Evolutionary conservation across 148 eudicot genomes (phyloP).

Genomic region (Heliamphora exappendiculata): DNA sequence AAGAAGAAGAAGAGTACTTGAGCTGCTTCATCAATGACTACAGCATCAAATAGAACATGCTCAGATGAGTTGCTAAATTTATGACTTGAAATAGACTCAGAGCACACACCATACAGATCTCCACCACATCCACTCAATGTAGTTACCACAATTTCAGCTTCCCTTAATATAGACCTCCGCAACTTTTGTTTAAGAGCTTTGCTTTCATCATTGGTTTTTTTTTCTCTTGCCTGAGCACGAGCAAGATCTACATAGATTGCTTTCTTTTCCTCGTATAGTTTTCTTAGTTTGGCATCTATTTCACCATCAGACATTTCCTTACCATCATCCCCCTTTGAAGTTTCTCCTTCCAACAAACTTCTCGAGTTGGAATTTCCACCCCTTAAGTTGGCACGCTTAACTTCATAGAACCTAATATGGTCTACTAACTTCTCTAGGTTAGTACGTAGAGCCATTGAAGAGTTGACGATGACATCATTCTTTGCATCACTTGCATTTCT

Average conservation of each 20-base stretch:
- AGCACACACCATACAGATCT: constrained; percentile 82
- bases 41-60: constrained; percentile 81
- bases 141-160: constrained; percentile 93
- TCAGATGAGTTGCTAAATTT: constrained; percentile 55
- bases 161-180: constrained; percentile 69
- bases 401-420: constrained; percentile 68
- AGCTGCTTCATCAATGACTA: constrained; percentile 98
- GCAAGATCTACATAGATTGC: constrained; percentile 67
- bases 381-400: constrained; percentile 72
- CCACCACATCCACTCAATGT: constrained; percentile 99
- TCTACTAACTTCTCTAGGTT: constrained; percentile 80
- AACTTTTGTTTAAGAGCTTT: constrained; percentile 63
- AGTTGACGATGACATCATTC: constrained; percentile 33
- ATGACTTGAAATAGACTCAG: constrained; percentile 53
- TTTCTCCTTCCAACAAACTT: constrained; percentile 35
- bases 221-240: constrained; percentile 71
- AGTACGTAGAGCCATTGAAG: constrained; percentile 55
- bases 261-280: constrained; percentile 63
- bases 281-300: constrained; percentile 65
- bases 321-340: constrained; percentile 33
- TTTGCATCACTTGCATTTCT: constrained; percentile 28
- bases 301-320: constrained; percentile 56
- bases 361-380: constrained; percentile 43
- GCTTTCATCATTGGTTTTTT: constrained; percentile 68
- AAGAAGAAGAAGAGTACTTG: constrained; percentile 42